Base-by-base conservation (phyloP, 2,329 filamentous ascomycete species). In the Tolypocladium ophioglossoides region DNA sequence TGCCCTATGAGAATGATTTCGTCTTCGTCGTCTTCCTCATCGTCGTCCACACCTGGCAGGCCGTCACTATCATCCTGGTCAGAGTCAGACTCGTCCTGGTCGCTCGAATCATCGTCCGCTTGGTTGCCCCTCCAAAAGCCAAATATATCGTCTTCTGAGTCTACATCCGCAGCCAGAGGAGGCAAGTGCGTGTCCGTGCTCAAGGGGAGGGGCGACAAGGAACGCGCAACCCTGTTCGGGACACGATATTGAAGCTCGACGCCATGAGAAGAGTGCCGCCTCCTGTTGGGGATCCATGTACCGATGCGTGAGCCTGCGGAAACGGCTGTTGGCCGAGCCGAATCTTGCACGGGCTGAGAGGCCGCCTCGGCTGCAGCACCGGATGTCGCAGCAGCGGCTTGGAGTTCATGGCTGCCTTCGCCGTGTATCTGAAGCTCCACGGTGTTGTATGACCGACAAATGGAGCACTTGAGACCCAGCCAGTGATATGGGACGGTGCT, bases 401-500 rank as follows among this genome's bases (percentile, higher is more conserved):
- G 65, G 7, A 63, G 61, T 30, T 63, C 59, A 44, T 58, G 62
- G 22, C 59, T 62, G 39, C 65, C 66, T 14, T 70, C 66, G 38
- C 81, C 80, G 34, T 83, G 71, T 40, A 86, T 80, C 54, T 80
- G 80, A 30, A 86, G 68, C 62, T 87, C 80, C 18, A 79, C 80
- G 0, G 85, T 88, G 63, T 88, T 88, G 63, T 86, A 88, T 3
- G 84, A 87, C 44, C 77, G 74, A 64, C 85, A 88, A 38, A 86
- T 82, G 16, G 78, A 84, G 67, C 94, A 99, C 70, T 95, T 96
- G 48, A 96, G 76, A 0, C 94, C 94, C 5, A 97, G 76, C 90
- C 94, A 99, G 70, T 99, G 94, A 66, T 95, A 99, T 34, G 82
- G 80, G 24, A 94, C 90, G 24, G 87, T 87, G 57, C 87, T 91